Base-by-base conservation (phyloP, 2,329 filamentous ascomycete genomes). In the Monosporascus sp. region DNA sequence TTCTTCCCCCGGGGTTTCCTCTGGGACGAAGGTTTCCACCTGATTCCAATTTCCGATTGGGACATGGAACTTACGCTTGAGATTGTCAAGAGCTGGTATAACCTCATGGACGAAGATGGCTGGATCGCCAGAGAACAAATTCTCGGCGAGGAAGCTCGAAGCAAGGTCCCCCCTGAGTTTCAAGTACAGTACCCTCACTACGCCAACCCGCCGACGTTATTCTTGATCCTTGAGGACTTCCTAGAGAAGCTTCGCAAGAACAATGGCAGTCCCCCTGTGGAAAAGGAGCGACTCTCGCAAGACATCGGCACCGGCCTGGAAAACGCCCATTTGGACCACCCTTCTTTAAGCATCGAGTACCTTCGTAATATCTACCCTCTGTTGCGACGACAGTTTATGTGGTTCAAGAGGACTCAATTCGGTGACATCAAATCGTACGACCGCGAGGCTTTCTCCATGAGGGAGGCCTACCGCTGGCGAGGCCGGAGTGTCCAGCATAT, bases 61-160 rank as follows among this genome's bases (percentile, higher is more conserved):
- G 94, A 99, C 68, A 84, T 91, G 50, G 92, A 97, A 65, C 79
- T 97, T 50, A 86, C 89, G 3, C 75, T 88, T 31, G 91, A 97
- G 58, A 91, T 99, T 59, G 82, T 97, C 57, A 89, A 88, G 73
- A 96, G 90, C 72, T 99, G 94, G 94, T 95, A 95, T 74, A 91
- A 87, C 59, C 82, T 96, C 19, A 96, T 97, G 82, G 94, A 99
- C 60, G 88, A 94, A 17, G 91, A 97, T 68, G 94, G 94, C 51
- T 99, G 94, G 94, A 97, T 99, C 67, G 90, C 87, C 3, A 87
- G 94, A 50, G 94, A 99, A 74, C 92, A 97, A 72, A 97, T 99
- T 55, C 81, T 99, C 2, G 94, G 94, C 2, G 73, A 81, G 2
- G 94, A 99, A 74, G 94, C 94, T 47, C 86, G 93, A 58, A 96